Percentiles rank a stretch among this genome's conserved stretches.
Evolutionary conservation across 495 filamentous ascomycete genomes (phyloP).

Genomic region (Acidomyces sp.): DNA sequence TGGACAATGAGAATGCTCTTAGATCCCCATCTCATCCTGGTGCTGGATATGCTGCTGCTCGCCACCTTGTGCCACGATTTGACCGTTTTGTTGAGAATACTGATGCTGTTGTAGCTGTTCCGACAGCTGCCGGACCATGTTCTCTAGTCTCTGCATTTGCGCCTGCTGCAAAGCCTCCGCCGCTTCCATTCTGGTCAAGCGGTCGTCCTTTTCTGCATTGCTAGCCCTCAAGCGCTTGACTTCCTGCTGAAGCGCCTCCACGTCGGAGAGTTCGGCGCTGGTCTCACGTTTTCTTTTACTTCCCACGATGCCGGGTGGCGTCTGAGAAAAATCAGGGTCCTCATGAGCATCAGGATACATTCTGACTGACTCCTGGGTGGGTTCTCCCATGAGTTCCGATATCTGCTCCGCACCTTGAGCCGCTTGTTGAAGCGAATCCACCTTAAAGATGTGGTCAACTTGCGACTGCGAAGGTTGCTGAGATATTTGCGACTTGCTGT

Average conservation of each 20-base stretch:
- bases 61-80: too few relatives aligned
- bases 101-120: too few relatives aligned
- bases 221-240: constrained; percentile 31
- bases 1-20: too few relatives aligned
- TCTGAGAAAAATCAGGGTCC: too few relatives aligned
- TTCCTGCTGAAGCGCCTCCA: constrained; percentile 44
- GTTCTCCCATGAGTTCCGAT: constrained; percentile 27
- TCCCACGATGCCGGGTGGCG: too few relatives aligned
- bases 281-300: constrained; percentile 31
- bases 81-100: too few relatives aligned
- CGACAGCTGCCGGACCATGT: too few relatives aligned
- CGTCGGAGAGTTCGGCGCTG: constrained; percentile 20
- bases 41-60: too few relatives aligned
- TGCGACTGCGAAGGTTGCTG: constrained; percentile 29
- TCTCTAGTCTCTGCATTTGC: too few relatives aligned
- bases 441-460: not conserved
- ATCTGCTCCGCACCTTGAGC: not conserved
- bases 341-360: constrained; percentile 15
- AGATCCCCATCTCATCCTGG: too few relatives aligned
- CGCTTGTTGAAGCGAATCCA: not conserved
- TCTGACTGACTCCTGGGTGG: not conserved
- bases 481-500: constrained; percentile 11
- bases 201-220: constrained; percentile 19
- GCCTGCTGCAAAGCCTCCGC: not conserved
- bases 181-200: constrained; percentile 22